Evolutionary conservation across 176 grass and related monocot species (phyloP), one percentile per base, ranked within the genome.

Genomic region (Oryza nivara): DNA sequence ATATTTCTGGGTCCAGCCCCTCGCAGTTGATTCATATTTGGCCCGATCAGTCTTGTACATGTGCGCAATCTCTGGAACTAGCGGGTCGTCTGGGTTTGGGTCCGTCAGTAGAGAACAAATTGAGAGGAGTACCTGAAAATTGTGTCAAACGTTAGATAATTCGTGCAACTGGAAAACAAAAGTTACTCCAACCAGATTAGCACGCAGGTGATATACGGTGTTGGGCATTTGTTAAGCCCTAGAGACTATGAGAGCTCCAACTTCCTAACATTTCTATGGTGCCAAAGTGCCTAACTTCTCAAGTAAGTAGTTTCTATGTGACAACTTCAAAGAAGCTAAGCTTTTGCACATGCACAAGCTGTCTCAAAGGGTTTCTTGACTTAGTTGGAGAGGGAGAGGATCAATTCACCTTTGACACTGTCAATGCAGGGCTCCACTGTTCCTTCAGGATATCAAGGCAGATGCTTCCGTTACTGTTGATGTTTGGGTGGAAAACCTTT

Each of bases 371-470:
- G 12, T 6, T 19, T 5, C 16, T 56, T 38, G 36, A 38, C 36
- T 56, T 67, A 22, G 58, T 1, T 63, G 58, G n/a, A 63, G 22
- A 23, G 36, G 36, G n/a, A n/a, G 3, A 86, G 40, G 20, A 80
- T 48, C 14, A 32, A 61, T 25, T 61, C 19, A 83, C 89, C 89
- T 90, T 87, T 7, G 89, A 90, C 75, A 90, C 84, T 45, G 84
- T 90, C 84, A 90, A 75, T 7, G 89, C 89, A 80, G 89, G 89
- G 80, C 89, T 90, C 89, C 89, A 90, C 41, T 90, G 89, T 19
- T 90, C 89, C 84, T 90, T 90, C 30, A 90, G 68, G 70, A 90
- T 90, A 87, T 90, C 89, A 90, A 90, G 89, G 51, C 89, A 90
- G 43, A 90, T 90, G 84, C 89, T 90, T 35, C 89, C 89, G 20